Base-by-base conservation (phyloP, 768 basidiomycete species). In the Daedaleopsis sinensis region DNA sequence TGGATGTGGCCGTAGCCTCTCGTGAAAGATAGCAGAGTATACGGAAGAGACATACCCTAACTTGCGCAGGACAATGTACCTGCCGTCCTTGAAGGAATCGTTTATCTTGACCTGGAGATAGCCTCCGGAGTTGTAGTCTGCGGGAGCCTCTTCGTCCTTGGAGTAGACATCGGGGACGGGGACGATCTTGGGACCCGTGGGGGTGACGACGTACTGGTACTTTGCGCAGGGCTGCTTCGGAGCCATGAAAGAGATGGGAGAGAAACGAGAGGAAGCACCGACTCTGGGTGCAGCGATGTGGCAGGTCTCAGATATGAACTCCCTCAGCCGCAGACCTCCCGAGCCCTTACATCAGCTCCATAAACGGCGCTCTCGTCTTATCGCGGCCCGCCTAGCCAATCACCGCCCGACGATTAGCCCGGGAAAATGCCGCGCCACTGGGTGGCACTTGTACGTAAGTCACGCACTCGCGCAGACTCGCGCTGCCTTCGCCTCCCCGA, bases 41-140 rank as follows among this genome's bases (percentile, higher is more conserved):
- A 56, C 18, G 52, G 54, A 21, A 15, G 54, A 59, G 61, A 73
- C 78, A 55, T 66, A 92, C 85, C 96, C 96, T 35, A 99, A 82
- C 75, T 99, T 99, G 64, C 96, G 80, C 37, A 96, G 81, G 57
- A 97, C 87, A 21, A 83, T 77, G 77, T 99, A 99, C 51, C 94
- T 84, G 57, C 87, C 90, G 62, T 88, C 79, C 73, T 89, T 91
- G 80, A 97, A 96, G 21, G 82, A 75, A 75, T 98, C 95, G 63
- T 83, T 83, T 63, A 97, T 85, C 49, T 72, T 75, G 48, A 75
- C 69, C 35, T 67, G 74, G 49, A 92, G 82, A 82, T 93, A 93
- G 47, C 91, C 91, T 38, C 91, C 91, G 48, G 83, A 74, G 66
- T 91, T 91, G 77, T 93, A 93, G 64, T 92, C 91, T 62, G 85